Conservation (phyloP, 148 eudicot genomes). For the Gaultheria prostrata region DNA sequence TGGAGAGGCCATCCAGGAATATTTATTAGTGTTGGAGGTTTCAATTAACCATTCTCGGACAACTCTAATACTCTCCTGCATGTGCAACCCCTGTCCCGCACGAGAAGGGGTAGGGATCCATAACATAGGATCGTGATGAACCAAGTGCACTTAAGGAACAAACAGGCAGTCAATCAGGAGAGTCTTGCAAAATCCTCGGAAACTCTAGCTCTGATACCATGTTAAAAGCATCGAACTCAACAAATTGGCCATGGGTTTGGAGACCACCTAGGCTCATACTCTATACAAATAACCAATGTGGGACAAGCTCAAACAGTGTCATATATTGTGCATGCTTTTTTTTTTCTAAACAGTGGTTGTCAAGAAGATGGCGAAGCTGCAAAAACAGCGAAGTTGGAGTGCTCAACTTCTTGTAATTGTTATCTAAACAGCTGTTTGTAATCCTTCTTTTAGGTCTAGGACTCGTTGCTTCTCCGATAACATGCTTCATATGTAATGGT, state of each 20-base stretch:
- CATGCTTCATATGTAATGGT: not conserved
- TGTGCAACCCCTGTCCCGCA: not conserved
- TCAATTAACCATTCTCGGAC: not conserved
- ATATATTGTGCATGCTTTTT: not conserved
- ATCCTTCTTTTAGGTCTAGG: not conserved
- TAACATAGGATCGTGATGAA: not conserved
- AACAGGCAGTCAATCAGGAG: not conserved
- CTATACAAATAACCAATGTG: not conserved
- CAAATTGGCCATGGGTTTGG: not conserved
- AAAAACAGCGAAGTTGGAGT: not conserved
- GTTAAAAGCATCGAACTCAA: not conserved
- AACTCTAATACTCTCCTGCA: not conserved
- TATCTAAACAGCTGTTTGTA: not conserved
- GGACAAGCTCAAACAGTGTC: not conserved
- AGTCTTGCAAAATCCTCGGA: not conserved
- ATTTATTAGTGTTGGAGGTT: not conserved
- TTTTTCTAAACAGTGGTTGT: not conserved
- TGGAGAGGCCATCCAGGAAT: not conserved
- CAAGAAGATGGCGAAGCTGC: not conserved
- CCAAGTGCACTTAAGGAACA: not conserved
- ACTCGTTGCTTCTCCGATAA: not conserved
- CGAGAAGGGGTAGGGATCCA: not conserved
- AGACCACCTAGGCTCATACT: not conserved
- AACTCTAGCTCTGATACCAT: not conserved
- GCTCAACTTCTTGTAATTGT: not conserved